Base-by-base conservation (phyloP, 257 asterid species). In the Ilex aquifolium region DNA sequence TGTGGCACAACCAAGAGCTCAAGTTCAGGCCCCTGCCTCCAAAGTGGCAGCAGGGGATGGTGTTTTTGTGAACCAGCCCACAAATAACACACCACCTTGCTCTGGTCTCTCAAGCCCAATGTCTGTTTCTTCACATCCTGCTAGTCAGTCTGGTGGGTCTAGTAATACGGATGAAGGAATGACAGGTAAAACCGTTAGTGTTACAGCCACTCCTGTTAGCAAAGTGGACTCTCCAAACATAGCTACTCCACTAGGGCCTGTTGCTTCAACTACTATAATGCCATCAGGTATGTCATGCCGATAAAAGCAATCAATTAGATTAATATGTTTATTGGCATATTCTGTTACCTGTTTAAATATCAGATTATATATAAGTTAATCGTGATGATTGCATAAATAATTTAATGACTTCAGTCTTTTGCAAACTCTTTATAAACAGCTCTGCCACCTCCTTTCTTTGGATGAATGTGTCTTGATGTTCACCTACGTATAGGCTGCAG, bases 271-370 rank as follows among this genome's bases (percentile, higher is more conserved):
- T 36, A 36, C 42, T 36, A 36, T 36, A 55, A 73, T 78, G 44
- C 69, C 90, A 57, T 57, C 91, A 56, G 91, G 98, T 86, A 70
- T 36, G 57, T 21, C 42, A 21, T 65, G 6, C 10, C 29, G 51
- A 21, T 70, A 56, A 61, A n/a, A 36, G 12, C 3, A 61, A 4
- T 49, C n/a, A 2, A 15, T 49, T 49, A 3, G 1, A 15, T 3
- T 49, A 15, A 3, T 12, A 11, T 49, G 14, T 49, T 49, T 7
- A 3, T 49, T 49, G 8, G 8, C 5, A 36, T 4, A 36, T 4
- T 36, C 7, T 36, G 42, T 36, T 36, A 21, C 1, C 42, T 36
- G 8, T 36, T 0, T 36, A 36, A 36, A 36, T 36, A 36, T 36
- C 42, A 36, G 42, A 36, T 36, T 2, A 4, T 36, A 21, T 21